phyloP scores from a whole-genome alignment of 23 red algal genomes.

The Chondrus crispus region DNA sequence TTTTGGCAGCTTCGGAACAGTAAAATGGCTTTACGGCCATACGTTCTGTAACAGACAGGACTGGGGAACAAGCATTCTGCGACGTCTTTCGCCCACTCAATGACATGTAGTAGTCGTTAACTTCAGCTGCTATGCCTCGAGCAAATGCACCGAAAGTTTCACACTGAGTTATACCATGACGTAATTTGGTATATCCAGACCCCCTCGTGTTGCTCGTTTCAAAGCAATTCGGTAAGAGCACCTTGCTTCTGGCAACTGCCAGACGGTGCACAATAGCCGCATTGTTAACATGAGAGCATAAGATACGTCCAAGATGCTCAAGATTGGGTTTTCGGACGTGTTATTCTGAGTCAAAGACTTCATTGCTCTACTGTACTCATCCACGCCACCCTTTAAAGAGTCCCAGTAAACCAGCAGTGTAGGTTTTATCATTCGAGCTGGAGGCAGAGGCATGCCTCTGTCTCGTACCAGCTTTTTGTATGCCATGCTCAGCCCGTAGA shows the following conservation, averaged over 20 bases:
- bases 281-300: constrained; percentile 6
- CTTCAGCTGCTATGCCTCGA: neutral
- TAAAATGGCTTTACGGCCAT: neutral
- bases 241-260: neutral
- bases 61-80: neutral
- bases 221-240: neutral
- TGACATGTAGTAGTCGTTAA: neutral
- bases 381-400: neutral
- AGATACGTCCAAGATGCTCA: neutral
- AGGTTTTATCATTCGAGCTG: neutral
- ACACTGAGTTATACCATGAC: neutral
- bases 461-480: neutral
- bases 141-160: neutral
- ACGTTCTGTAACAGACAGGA: neutral
- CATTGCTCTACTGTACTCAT: constrained; percentile 10
- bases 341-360: neutral
- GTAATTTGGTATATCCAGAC: neutral
- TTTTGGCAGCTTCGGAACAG: neutral
- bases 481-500: neutral
- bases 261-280: neutral
- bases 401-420: neutral
- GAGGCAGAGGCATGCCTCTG: neutral
- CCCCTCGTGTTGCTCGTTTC: neutral
- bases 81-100: neutral
- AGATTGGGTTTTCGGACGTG: neutral